Percentiles rank a stretch among this genome's conserved stretches.
Conservation (phyloP, 495 filamentous ascomycete genomes). For the Hypoxylon rickii region DNA sequence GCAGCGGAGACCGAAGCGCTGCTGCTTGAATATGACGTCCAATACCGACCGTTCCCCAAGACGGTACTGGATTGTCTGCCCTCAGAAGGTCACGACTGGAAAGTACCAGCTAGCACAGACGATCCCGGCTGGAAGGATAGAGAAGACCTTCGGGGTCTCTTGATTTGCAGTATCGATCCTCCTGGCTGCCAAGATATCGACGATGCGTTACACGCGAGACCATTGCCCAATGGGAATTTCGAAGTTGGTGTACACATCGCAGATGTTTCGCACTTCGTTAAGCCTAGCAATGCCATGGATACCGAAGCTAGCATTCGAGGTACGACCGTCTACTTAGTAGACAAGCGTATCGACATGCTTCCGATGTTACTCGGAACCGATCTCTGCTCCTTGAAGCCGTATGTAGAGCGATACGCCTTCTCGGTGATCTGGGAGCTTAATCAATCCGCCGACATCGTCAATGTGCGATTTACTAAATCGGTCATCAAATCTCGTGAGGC, state of each 20-base stretch:
- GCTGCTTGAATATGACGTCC: conserved; percentile 92
- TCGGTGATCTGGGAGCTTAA: conserved; percentile 94
- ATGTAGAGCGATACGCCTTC: conserved; percentile 96
- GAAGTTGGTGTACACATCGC: conserved; percentile 99
- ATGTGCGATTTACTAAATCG: conserved; percentile 86
- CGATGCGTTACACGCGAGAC: conserved; percentile 87
- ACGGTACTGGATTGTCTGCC: conserved; percentile 92
- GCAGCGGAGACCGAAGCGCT: conserved; percentile 95
- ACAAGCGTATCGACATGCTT: conserved; percentile 99
- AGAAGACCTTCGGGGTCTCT: conserved; percentile 78
- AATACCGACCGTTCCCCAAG: conserved; percentile 96
- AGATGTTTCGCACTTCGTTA: conserved; percentile 97
- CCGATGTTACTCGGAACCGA: conserved; percentile 95
- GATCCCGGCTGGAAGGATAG: conserved; percentile 85
- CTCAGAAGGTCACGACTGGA: conserved; percentile 91
- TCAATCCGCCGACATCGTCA: conserved; percentile 80
- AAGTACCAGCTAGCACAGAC: conserved; percentile 72
- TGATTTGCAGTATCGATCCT: conserved; percentile 97
- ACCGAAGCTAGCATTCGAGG: conserved; percentile 88
- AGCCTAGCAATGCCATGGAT: conserved; percentile 97
- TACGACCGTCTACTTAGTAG: conserved; percentile 95
- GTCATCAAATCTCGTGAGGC: conserved; percentile 98
- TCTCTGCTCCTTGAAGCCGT: conserved; percentile 94
- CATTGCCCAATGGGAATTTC: conserved; percentile 88
- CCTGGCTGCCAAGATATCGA: conserved; percentile 97